Evolutionary conservation across 1,284 basidiomycete genomes (phyloP).

Genomic region (Cutaneotrichosporon mucoides): DNA sequence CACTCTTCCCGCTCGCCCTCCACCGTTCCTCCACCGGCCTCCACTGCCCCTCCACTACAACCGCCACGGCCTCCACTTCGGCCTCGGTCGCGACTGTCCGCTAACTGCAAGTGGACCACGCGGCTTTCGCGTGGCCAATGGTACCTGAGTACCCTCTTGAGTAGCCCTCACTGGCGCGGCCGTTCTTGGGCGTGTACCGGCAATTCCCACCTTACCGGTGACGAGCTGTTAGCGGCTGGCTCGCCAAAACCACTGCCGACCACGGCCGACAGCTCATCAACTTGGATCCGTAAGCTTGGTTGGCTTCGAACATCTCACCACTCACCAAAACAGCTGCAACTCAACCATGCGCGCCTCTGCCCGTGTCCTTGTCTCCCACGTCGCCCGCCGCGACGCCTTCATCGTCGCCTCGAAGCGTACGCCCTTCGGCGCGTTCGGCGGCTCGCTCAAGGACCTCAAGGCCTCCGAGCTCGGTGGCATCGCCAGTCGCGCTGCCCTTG

Average conservation of each 20-base stretch:
- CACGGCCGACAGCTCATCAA: too few species aligned
- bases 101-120: too few species aligned
- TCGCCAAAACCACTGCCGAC: neutral
- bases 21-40: neutral
- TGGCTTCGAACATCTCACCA: neutral
- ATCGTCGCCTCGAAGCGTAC: slow-evolving; percentile 51
- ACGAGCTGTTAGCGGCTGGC: neutral
- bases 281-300: neutral
- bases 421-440: slow-evolving; percentile 56
- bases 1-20: neutral
- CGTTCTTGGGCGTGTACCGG: neutral
- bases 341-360: slow-evolving; percentile 12
- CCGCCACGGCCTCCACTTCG: neutral
- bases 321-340: neutral
- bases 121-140: too few species aligned
- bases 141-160: too few species aligned
- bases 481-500: slow-evolving; percentile 55
- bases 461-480: slow-evolving; percentile 53
- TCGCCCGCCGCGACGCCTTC: slow-evolving; percentile 31
- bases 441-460: slow-evolving; percentile 51
- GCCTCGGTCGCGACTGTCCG: too few species aligned
- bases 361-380: slow-evolving; percentile 11
- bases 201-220: neutral
- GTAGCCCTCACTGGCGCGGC: too few species aligned
- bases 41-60: neutral